phyloP scores from a whole-genome alignment of 1,139 yeast species.

The Arxiozyma slooffiae region DNA sequence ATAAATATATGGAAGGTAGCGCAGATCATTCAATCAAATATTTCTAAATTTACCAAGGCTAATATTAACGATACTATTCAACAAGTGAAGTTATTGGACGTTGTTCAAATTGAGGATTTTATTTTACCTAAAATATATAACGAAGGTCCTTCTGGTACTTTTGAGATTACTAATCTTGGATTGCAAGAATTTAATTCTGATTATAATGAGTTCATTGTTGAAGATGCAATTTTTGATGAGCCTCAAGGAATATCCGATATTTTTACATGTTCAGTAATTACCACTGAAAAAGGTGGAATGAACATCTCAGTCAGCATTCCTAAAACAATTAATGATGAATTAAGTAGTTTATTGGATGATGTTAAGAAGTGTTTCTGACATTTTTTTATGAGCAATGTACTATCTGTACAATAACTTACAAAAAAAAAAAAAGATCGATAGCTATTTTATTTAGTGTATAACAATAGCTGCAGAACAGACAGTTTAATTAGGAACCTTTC shows the following conservation, averaged over 20 bases:
- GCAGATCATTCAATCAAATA: constrained; percentile 6
- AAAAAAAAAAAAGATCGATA: background rate
- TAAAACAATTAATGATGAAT: constrained; percentile 6
- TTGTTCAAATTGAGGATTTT: constrained; percentile 14
- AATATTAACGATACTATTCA: constrained; percentile 14
- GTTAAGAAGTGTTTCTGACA: background rate
- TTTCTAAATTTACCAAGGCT: constrained; percentile 7
- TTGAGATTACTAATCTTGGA: constrained; percentile 28
- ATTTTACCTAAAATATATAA: constrained; percentile 14
- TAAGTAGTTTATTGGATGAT: constrained; percentile 6
- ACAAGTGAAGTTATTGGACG: constrained; percentile 21
- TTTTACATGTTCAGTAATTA: constrained; percentile 18
- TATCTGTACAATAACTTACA: background rate
- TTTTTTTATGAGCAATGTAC: background rate
- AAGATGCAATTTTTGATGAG: constrained; percentile 23
- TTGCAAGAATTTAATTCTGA: constrained; percentile 15
- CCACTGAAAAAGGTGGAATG: constrained; percentile 24
- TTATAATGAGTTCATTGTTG: constrained; percentile 11
- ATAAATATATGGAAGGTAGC: constrained; percentile 18
- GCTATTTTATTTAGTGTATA: background rate
- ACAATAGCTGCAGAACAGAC: too few species aligned
- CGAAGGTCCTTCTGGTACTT: constrained; percentile 19
- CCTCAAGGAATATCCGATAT: constrained; percentile 23
- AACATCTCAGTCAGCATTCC: constrained; percentile 21
- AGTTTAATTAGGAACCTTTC: background rate